Conservation (phyloP, 352 stramenopile genomes). For the Pythium grandisporangium region DNA sequence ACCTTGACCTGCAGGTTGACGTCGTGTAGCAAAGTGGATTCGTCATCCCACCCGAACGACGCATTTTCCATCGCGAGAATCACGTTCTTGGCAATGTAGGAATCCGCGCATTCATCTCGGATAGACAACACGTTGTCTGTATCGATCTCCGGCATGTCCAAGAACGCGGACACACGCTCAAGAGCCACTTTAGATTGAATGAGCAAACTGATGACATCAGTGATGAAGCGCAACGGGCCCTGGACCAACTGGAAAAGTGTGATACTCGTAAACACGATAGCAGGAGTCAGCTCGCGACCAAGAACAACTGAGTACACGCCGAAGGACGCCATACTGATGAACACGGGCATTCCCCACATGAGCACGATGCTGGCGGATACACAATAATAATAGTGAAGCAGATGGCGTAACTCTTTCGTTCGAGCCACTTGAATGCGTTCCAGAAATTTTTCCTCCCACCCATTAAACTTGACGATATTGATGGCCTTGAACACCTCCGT, state of each 20-base stretch:
- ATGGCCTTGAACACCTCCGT: constrained; percentile 66
- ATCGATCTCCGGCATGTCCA: constrained; percentile 35
- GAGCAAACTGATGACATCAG: constrained; percentile 18
- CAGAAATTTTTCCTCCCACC: constrained; percentile 82
- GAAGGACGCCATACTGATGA: constrained; percentile 38
- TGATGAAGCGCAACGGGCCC: constrained; percentile 23
- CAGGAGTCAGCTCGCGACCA: constrained; percentile 18
- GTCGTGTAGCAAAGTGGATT: constrained; percentile 19
- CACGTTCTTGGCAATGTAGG: constrained; percentile 10
- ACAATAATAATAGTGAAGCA: constrained; percentile 17
- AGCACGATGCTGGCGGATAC: constrained; percentile 25
- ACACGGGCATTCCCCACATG: constrained; percentile 35
- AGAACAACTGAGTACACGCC: constrained; percentile 22
- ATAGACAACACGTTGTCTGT: constrained; percentile 4
- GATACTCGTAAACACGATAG: constrained; percentile 41
- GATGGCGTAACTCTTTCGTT: constrained; percentile 20
- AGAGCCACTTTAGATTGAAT: constrained; percentile 28
- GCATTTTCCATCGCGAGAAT: constrained; percentile 21
- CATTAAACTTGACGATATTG: constrained; percentile 91
- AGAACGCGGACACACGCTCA: constrained; percentile 15
- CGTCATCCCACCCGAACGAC: constrained; percentile 18
- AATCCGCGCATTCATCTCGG: constrained; percentile 2
- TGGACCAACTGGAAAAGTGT: constrained; percentile 40
- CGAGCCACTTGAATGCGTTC: constrained; percentile 32
- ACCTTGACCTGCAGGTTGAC: constrained; percentile 55